A percentile compares a stretch with the other conserved stretches of the same genome.
phyloP scores from a whole-genome alignment of 495 filamentous ascomycete genomes.

The Penicillium mononematosum region DNA sequence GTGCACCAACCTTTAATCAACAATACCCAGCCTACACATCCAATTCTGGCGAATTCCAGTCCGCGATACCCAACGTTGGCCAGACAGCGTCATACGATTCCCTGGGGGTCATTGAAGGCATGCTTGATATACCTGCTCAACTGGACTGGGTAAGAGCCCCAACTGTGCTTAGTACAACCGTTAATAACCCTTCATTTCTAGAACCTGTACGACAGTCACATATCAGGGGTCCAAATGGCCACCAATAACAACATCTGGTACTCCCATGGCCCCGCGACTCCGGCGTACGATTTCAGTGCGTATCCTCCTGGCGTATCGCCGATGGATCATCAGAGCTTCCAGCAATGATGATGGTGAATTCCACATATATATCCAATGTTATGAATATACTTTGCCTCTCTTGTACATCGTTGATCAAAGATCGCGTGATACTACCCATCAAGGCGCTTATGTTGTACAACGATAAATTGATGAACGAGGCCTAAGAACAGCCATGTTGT shows the following conservation, averaged over 20 bases:
- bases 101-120: conserved; percentile 52
- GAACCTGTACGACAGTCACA: conserved; percentile 26
- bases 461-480: too few species aligned
- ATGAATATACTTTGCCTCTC: background rate
- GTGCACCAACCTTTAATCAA: conserved; percentile 7
- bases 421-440: background rate
- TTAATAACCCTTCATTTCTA: conserved; percentile 13
- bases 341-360: background rate
- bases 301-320: conserved; percentile 1
- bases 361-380: background rate
- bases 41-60: conserved; percentile 1
- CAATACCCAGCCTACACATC: conserved; percentile 7
- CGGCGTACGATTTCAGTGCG: conserved; percentile 6
- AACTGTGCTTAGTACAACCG: too few species aligned
- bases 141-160: conserved; percentile 69
- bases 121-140: conserved; percentile 51
- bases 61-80: conserved; percentile 1
- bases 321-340: background rate
- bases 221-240: conserved; percentile 17
- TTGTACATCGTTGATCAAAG: background rate
- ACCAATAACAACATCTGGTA: conserved; percentile 23
- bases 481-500: too few species aligned
- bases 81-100: conserved; percentile 34
- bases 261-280: background rate
- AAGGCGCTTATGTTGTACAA: background rate